Percentiles rank a stretch among this genome's conserved stretches.
Evolutionary conservation across 2,329 filamentous ascomycete species (phyloP).

Genomic region (Sporothrix mexicana): DNA sequence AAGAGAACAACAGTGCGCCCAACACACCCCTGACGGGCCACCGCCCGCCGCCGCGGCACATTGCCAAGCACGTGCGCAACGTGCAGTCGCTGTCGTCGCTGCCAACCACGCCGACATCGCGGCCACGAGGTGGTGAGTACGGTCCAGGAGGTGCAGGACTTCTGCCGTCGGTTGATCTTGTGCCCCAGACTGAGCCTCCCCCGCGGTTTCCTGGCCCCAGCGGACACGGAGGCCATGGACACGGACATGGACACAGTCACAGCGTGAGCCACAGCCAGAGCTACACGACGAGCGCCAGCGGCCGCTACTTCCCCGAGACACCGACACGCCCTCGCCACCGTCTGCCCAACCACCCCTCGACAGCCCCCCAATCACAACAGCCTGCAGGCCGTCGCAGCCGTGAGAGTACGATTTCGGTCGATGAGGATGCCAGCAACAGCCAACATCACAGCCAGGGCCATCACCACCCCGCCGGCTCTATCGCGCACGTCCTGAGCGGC

Average conservation of each 20-base stretch:
- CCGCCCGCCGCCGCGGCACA: slow-evolving; percentile 56
- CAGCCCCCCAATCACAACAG: not conserved
- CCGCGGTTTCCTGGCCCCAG: slow-evolving; percentile 37
- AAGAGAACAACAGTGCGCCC: slow-evolving; percentile 74
- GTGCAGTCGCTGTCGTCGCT: slow-evolving; percentile 85
- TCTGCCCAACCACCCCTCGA: slow-evolving; percentile 39
- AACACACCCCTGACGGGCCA: slow-evolving; percentile 66
- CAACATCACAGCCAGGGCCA: not conserved
- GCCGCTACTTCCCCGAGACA: slow-evolving; percentile 54
- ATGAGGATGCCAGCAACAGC: slow-evolving; percentile 46
- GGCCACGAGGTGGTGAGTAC: slow-evolving; percentile 55
- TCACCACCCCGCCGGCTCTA: not conserved
- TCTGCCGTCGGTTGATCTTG: slow-evolving; percentile 67
- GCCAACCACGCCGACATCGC: slow-evolving; percentile 73
- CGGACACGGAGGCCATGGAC: not conserved
- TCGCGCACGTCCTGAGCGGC: not conserved
- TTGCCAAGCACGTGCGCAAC: slow-evolving; percentile 71
- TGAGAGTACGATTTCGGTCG: slow-evolving; percentile 83
- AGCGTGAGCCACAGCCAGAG: slow-evolving; percentile 29
- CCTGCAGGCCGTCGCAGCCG: slow-evolving; percentile 67
- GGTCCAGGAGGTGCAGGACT: slow-evolving; percentile 49
- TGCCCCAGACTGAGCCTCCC: slow-evolving; percentile 64
- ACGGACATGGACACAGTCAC: slow-evolving; percentile 24
- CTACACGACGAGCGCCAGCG: slow-evolving; percentile 31
- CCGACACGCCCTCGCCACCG: slow-evolving; percentile 43